Percentiles rank a stretch among this genome's conserved stretches.
Evolutionary conservation across 2,329 filamentous ascomycete genomes (phyloP).

Genomic region (Arthrobotrys iridis): DNA sequence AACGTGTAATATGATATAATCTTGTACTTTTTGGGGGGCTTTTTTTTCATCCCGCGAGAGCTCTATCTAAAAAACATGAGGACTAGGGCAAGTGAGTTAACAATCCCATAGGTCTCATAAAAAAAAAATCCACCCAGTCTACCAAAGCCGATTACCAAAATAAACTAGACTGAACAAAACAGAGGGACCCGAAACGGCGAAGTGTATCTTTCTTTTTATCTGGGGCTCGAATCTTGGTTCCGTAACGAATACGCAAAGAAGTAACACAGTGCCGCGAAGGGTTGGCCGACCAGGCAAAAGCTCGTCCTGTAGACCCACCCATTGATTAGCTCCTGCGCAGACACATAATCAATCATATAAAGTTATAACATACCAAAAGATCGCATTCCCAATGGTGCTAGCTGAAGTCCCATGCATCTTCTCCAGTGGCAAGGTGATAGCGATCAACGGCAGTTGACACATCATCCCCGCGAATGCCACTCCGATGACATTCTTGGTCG

Average conservation of each 20-base stretch:
- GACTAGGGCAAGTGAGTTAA: background rate
- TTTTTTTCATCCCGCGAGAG: conserved; percentile 17
- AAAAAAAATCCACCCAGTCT: background rate
- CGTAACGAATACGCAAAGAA: conserved; percentile 78
- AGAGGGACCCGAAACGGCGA: background rate
- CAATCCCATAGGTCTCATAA: no score
- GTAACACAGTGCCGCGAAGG: conserved; percentile 88
- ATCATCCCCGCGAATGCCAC: conserved; percentile 96
- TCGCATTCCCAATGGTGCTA: conserved; percentile 85
- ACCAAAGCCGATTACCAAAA: background rate
- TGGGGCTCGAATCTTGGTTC: conserved; percentile 28
- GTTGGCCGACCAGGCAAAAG: conserved; percentile 95
- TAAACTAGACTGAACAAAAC: background rate
- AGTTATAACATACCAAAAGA: conserved; percentile 75
- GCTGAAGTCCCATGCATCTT: conserved; percentile 77
- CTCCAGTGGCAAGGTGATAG: conserved; percentile 79
- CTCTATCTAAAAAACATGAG: conserved; percentile 4
- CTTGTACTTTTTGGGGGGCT: background rate
- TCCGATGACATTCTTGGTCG: conserved; percentile 92
- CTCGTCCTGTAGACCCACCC: conserved; percentile 68
- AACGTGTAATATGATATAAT: background rate
- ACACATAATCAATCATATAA: background rate
- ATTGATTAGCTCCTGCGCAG: background rate
- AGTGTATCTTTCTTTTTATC: background rate
- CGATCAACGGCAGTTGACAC: conserved; percentile 87